Percentiles rank a stretch among this genome's conserved stretches.
Evolutionary conservation across 306 rosid species (phyloP).

Genomic region (Hippophae tibetana): DNA sequence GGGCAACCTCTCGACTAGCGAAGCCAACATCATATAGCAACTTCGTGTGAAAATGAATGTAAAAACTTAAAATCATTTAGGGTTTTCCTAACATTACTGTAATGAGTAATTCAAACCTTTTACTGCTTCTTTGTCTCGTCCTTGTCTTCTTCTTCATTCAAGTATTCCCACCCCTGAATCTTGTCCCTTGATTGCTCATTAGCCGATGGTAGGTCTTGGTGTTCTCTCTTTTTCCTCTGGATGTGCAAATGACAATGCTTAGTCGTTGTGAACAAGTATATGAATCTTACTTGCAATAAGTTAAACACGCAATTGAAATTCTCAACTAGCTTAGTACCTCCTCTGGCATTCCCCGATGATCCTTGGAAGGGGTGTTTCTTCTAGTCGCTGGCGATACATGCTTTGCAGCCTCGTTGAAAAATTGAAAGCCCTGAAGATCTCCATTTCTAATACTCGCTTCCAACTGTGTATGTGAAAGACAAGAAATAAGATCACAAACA

Average conservation of each 20-base stretch:
- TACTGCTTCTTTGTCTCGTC: constrained; percentile 27
- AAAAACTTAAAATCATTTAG: neutral
- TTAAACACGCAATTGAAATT: neutral
- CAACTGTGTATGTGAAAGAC: constrained; percentile 34
- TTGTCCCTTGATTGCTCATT: constrained; percentile 37
- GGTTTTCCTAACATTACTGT: neutral
- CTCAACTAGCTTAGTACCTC: constrained; percentile 29
- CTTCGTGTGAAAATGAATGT: neutral
- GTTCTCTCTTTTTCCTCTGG: constrained; percentile 37
- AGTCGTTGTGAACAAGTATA: constrained; percentile 14
- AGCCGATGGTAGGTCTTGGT: constrained; percentile 40
- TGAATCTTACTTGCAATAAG: constrained; percentile 4
- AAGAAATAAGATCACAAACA: neutral
- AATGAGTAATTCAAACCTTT: neutral
- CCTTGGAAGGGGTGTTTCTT: constrained; percentile 24
- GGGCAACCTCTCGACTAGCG: too few relatives aligned
- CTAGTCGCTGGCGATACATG: constrained; percentile 20
- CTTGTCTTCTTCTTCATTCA: constrained; percentile 23
- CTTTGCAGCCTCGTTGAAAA: constrained; percentile 42
- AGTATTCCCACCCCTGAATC: constrained; percentile 15
- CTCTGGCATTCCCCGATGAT: constrained; percentile 27
- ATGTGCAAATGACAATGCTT: constrained; percentile 10
- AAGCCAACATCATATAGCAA: too few relatives aligned
- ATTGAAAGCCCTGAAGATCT: constrained; percentile 61
- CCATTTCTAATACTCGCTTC: constrained; percentile 85